phyloP scores from a whole-genome alignment of 2,329 filamentous ascomycete genomes.

The Knoxdaviesia proteae region DNA sequence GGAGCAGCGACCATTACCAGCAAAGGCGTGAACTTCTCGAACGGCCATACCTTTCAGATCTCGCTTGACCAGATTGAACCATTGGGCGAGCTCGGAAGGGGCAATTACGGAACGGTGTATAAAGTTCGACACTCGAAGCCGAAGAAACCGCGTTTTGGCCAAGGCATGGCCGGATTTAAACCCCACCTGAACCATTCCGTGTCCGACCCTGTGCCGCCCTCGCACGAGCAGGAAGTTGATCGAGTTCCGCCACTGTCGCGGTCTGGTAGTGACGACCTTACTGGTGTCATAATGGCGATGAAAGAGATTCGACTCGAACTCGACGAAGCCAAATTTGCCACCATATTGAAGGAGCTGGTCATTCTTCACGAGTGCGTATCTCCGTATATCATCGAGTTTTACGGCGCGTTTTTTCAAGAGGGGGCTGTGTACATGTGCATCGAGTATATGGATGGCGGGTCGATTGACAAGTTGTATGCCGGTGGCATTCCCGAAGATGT shows the following conservation, averaged over 20 bases:
- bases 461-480: constrained; percentile 85
- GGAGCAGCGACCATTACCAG: constrained; percentile 80
- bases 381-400: constrained; percentile 96
- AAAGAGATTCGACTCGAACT: constrained; percentile 93
- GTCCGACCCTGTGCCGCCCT: constrained; percentile 12
- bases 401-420: constrained; percentile 97
- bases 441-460: constrained; percentile 97
- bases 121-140: constrained; percentile 74
- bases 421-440: constrained; percentile 98
- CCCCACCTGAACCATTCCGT: constrained; percentile 16
- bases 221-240: neutral
- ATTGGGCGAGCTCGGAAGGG: constrained; percentile 82
- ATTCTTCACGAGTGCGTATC: constrained; percentile 88
- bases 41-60: constrained; percentile 76
- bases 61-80: constrained; percentile 91
- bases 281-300: constrained; percentile 90
- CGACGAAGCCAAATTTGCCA: constrained; percentile 89
- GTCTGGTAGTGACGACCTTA: constrained; percentile 20
- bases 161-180: constrained; percentile 27
- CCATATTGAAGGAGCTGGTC: constrained; percentile 93
- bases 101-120: constrained; percentile 96
- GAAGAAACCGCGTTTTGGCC: constrained; percentile 33
- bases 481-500: constrained; percentile 81
- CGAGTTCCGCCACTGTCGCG: no score
- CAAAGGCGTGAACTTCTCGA: constrained; percentile 78